Evolutionary conservation across 345 rosid species (phyloP).

Genomic region (Bruguiera sexangula): DNA sequence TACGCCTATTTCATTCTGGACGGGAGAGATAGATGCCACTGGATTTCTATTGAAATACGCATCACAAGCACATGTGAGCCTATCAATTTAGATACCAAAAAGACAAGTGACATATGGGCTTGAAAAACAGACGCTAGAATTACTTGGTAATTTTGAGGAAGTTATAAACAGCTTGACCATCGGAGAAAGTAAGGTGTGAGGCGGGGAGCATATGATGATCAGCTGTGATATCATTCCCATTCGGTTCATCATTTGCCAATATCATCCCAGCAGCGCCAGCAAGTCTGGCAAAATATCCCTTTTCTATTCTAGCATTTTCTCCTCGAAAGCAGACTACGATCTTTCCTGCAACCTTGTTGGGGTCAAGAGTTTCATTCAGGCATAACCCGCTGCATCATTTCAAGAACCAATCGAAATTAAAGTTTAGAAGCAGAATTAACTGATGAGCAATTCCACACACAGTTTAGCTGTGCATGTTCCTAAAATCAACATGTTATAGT

Average conservation of each 20-base stretch:
- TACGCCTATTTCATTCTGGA: background rate
- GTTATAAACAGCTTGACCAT: slow-evolving; percentile 24
- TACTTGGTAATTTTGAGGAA: slow-evolving; percentile 46
- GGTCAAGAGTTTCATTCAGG: slow-evolving; percentile 37
- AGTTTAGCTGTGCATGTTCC: background rate
- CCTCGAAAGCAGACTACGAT: slow-evolving; percentile 44
- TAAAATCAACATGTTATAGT: background rate
- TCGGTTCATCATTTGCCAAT: slow-evolving; percentile 26
- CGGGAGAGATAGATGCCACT: slow-evolving; percentile 3
- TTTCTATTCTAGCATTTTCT: slow-evolving; percentile 14
- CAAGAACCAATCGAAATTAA: background rate
- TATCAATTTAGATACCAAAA: background rate
- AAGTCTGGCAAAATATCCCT: slow-evolving; percentile 25
- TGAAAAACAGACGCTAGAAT: background rate
- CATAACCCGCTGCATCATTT: background rate
- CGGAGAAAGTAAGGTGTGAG: slow-evolving; percentile 28
- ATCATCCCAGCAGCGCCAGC: slow-evolving; percentile 56
- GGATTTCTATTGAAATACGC: background rate
- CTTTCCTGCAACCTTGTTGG: slow-evolving; percentile 49
- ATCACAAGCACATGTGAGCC: background rate
- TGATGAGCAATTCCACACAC: background rate
- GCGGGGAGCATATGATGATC: slow-evolving; percentile 46
- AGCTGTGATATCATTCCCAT: slow-evolving; percentile 22
- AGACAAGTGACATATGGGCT: background rate
- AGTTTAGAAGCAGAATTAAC: background rate